Evolutionary conservation across 352 stramenopile species (phyloP).

Genomic region (Pythium brachiatum): DNA sequence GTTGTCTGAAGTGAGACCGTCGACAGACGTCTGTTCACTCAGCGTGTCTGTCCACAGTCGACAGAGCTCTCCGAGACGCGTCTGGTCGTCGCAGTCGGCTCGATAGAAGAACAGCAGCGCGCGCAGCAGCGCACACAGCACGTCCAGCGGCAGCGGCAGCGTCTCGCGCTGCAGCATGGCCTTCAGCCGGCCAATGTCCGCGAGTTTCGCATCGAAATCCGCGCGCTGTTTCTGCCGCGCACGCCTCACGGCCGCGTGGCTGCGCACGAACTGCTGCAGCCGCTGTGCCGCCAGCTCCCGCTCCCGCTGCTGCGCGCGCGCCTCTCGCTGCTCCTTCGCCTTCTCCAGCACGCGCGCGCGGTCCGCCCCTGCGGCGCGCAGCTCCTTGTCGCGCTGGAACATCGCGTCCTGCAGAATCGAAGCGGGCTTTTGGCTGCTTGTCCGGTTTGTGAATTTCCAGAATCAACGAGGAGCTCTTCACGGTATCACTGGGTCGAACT

Average conservation of each 20-base stretch:
- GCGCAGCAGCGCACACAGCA: slow-evolving; percentile 47
- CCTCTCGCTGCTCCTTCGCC: slow-evolving; percentile 45
- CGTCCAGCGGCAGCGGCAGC: slow-evolving; percentile 48
- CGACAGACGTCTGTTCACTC: background rate
- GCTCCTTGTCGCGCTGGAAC: slow-evolving; percentile 54
- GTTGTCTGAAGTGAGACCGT: slow-evolving; percentile 12
- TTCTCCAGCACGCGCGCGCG: slow-evolving; percentile 53
- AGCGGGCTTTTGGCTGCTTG: too few species aligned
- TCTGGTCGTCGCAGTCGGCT: slow-evolving; percentile 24
- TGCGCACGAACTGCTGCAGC: slow-evolving; percentile 49
- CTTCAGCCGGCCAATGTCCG: slow-evolving; percentile 55
- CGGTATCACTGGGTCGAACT: too few species aligned
- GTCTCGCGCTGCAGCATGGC: slow-evolving; percentile 43
- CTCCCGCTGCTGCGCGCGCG: slow-evolving; percentile 38
- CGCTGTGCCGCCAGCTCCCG: slow-evolving; percentile 28
- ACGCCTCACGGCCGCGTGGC: slow-evolving; percentile 25
- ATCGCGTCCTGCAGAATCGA: slow-evolving; percentile 26
- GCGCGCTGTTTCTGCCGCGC: slow-evolving; percentile 8
- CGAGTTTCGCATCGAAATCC: slow-evolving; percentile 56
- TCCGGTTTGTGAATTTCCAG: background rate
- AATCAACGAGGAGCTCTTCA: background rate
- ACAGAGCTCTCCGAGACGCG: slow-evolving; percentile 30
- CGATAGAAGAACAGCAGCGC: slow-evolving; percentile 46
- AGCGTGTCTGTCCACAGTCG: slow-evolving; percentile 18
- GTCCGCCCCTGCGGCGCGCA: slow-evolving; percentile 35